A percentile compares a stretch with the other conserved stretches of the same genome.
These are phyloP conservation scores for Rhododendron molle DNA, from an alignment of 148 eudicot genomes.

Conservation along the genomic window DNA sequence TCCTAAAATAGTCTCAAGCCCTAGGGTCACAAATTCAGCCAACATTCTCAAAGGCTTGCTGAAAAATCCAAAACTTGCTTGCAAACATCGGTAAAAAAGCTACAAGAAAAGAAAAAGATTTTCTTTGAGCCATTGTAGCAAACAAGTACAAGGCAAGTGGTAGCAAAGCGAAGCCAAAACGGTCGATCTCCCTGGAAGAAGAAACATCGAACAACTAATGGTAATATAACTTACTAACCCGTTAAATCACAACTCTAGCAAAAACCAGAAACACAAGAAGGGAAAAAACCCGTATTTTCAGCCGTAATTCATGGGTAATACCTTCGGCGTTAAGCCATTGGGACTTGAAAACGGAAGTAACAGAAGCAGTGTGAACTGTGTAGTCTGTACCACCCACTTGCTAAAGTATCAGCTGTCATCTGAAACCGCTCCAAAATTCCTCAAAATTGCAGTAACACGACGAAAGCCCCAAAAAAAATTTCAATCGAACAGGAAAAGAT, in stretches of 20 bases:
- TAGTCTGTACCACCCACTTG: background rate
- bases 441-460: background rate
- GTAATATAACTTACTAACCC: too few relatives aligned
- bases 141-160: slow-evolving; percentile 4
- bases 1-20: background rate
- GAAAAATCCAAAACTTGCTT: background rate
- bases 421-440: background rate
- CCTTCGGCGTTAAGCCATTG: background rate
- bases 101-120: background rate
- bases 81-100: background rate
- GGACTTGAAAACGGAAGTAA: background rate
- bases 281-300: background rate
- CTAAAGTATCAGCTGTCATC: background rate
- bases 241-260: too few relatives aligned
- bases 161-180: background rate
- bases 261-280: background rate
- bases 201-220: too few relatives aligned
- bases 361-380: background rate
- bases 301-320: background rate
- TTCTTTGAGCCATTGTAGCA: background rate
- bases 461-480: background rate
- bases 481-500: background rate
- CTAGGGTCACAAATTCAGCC: background rate
- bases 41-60: background rate
- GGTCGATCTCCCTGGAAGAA: too few relatives aligned